Base-by-base conservation (phyloP, 345 rosid genomes). In the Pugionium cornutum region DNA sequence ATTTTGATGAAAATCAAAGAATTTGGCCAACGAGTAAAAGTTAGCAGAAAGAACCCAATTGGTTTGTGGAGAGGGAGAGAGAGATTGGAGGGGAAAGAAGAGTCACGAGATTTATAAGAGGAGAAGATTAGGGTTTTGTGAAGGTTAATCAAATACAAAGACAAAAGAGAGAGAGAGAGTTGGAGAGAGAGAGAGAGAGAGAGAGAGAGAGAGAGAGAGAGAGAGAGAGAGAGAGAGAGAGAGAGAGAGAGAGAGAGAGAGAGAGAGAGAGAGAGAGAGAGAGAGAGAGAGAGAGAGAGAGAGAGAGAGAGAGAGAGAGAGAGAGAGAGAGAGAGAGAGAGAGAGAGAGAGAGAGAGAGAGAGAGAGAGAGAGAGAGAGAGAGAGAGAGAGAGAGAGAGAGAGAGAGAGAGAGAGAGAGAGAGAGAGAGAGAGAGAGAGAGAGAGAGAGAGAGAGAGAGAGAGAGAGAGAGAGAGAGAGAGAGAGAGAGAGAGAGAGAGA, bases 61-160 rank as follows among this genome's bases (percentile, higher is more conserved):
- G 72, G 70, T 25, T 25, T 59, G 52, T 42, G 26, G 18, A 25
- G 27, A 30, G 9, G 11, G 59, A 48, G 34, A 7, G 67, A 58
- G 67, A 66, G 76, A 65, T 36, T 66, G 71, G 67, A 65, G 31
- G 62, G 59, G 72, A 66, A 65, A 51, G 37, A 52, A 41, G 72
- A 58, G 76, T 66, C 72, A 66, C 72, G 76, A 66, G 76, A 58
- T 73, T 58, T 73, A 73, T 73, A 73, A 73, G 66, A 34, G 43
- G 46, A 9, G 30, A 18, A 18, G 26, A 52, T 30, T 73, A 73
- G 72, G 76, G 72, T 59, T 65, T 58, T 6, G 66, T 2, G 43
- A 58, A 51, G 64, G n/a, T 40, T 4, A 49, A 40, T 26, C 42
- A 44, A 33, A 18, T 18, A 18, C 18, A 18, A 18, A 18, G 18